Conservation (phyloP, 2,329 filamentous ascomycete species). For the Dothidotthia symphoricarpi region DNA sequence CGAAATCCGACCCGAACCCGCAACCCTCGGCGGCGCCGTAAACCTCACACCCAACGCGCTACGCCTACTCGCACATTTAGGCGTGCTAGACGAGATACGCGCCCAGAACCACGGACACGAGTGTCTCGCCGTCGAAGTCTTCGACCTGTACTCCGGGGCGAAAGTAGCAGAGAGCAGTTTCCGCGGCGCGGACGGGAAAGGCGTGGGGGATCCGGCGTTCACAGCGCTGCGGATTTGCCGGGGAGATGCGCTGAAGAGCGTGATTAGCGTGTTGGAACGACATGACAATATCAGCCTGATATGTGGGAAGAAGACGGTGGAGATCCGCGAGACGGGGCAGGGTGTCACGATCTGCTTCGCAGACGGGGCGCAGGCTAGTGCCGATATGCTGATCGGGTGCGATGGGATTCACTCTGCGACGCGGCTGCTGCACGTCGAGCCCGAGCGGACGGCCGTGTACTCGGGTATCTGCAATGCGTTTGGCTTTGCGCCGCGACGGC, state of each 20-base stretch:
- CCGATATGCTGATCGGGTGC: conserved; percentile 55
- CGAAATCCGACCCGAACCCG: conserved; percentile 49
- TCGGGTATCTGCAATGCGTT: conserved; percentile 50
- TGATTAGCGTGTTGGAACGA: conserved; percentile 43
- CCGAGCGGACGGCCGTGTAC: conserved; percentile 44
- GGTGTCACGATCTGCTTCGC: conserved; percentile 48
- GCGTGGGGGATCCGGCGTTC: conserved; percentile 46
- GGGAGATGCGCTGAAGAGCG: conserved; percentile 46
- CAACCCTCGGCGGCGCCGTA: conserved; percentile 58
- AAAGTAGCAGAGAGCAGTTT: conserved; percentile 47
- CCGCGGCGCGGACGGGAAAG: conserved; percentile 44
- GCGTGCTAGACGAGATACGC: conserved; percentile 48
- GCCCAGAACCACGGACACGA: conserved; percentile 42
- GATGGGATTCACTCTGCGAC: conserved; percentile 54
- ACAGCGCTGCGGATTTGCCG: conserved; percentile 47
- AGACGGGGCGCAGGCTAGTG: conserved; percentile 45
- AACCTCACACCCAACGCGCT: conserved; percentile 63
- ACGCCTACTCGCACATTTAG: conserved; percentile 52
- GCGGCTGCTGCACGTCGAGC: conserved; percentile 47
- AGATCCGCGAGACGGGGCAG: conserved; percentile 44
- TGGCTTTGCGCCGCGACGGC: conserved; percentile 44
- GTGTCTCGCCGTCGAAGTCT: conserved; percentile 47
- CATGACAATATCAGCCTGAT: conserved; percentile 44
- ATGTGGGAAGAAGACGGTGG: conserved; percentile 45
- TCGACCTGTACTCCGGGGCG: conserved; percentile 44